Percentiles rank a stretch among this genome's conserved stretches.
These are phyloP conservation scores for Gossypium rotundifolium DNA, from an alignment of 345 rosid genomes.

Conservation along the genomic window DNA sequence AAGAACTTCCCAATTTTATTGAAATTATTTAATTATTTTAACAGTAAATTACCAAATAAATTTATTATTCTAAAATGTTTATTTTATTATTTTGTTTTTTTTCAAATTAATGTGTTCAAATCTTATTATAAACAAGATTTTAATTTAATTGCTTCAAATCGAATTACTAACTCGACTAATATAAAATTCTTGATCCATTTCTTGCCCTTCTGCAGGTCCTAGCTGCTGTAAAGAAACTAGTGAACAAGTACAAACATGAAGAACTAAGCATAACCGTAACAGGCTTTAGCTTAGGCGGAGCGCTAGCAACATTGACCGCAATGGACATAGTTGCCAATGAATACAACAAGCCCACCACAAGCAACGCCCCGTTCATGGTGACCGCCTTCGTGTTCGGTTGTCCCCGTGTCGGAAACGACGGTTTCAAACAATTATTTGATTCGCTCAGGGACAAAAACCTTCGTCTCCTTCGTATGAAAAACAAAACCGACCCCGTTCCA, in stretches of 20 bases:
- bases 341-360: slow-evolving; percentile 27
- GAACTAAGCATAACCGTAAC: slow-evolving; percentile 56
- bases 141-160: no score
- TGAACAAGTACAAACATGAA: slow-evolving; percentile 44
- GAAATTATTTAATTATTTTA: no score
- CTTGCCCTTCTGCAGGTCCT: slow-evolving; percentile 22
- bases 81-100: no score
- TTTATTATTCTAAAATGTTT: no score
- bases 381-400: slow-evolving; percentile 50
- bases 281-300: slow-evolving; percentile 67
- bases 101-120: no score
- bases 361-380: slow-evolving; percentile 32
- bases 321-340: slow-evolving; percentile 52
- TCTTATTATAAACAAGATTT: no score
- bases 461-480: slow-evolving; percentile 36
- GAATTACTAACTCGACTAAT: no score
- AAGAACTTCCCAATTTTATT: no score
- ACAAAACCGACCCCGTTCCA: slow-evolving; percentile 49
- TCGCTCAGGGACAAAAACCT: slow-evolving; percentile 27
- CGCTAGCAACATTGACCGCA: slow-evolving; percentile 48
- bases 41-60: no score
- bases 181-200: background rate
- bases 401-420: slow-evolving; percentile 57
- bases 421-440: slow-evolving; percentile 33
- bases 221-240: slow-evolving; percentile 38